Conservation (phyloP, 768 basidiomycete species). For the Boletus rufocinnamomeus region DNA sequence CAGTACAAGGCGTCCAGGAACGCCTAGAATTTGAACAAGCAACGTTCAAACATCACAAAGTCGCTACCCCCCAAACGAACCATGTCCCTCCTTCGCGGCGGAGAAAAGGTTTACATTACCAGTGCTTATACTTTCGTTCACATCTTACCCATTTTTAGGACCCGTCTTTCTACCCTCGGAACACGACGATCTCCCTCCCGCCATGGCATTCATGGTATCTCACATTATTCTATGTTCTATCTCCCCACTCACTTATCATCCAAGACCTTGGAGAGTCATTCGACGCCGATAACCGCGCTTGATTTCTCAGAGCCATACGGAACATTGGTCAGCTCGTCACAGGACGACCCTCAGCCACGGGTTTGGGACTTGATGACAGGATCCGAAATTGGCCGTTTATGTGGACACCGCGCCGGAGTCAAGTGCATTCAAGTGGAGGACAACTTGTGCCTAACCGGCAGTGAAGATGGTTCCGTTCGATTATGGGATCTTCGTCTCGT, state of each 20-base stretch:
- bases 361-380: constrained; percentile 96
- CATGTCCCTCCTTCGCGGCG: constrained; percentile 34
- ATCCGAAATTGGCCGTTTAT: constrained; percentile 79
- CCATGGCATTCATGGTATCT: constrained; percentile 94
- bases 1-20: constrained; percentile 91
- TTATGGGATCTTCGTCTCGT: constrained; percentile 91
- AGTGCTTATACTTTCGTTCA: neutral
- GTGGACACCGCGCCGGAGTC: constrained; percentile 79
- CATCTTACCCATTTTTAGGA: constrained; percentile 45
- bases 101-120: constrained; percentile 30
- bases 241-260: constrained; percentile 14
- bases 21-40: constrained; percentile 71
- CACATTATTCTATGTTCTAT: neutral
- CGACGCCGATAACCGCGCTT: constrained; percentile 79
- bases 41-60: constrained; percentile 31
- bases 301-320: constrained; percentile 99
- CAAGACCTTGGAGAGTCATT: constrained; percentile 82
- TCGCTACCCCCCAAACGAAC: constrained; percentile 8
- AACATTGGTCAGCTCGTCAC: constrained; percentile 83
- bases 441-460: constrained; percentile 86
- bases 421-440: constrained; percentile 95
- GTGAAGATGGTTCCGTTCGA: constrained; percentile 80
- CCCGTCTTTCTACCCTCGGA: constrained; percentile 97
- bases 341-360: constrained; percentile 82
- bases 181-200: constrained; percentile 91